These are phyloP conservation scores for Aspergillus carbonarius DNA, from an alignment of 2,329 filamentous ascomycete genomes.

Conservation along the genomic window DNA sequence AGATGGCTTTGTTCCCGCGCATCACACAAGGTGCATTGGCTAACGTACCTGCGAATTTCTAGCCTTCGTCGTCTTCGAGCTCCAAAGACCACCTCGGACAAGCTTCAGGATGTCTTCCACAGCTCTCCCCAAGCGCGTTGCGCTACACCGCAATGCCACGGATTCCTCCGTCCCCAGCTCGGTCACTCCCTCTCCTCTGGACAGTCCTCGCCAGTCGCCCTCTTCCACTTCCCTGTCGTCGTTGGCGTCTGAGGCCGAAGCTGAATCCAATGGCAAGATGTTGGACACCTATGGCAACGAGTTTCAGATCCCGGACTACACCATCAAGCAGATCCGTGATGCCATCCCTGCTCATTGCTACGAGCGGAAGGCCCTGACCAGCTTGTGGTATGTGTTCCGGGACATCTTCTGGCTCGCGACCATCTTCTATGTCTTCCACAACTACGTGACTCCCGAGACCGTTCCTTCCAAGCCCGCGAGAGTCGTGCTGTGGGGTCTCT, in stretches of 20 bases:
- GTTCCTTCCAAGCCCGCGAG: constrained; percentile 70
- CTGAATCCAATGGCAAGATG: constrained; percentile 60
- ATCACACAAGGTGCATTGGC: not conserved
- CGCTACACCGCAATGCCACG: constrained; percentile 55
- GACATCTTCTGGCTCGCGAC: constrained; percentile 70
- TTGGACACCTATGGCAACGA: constrained; percentile 92
- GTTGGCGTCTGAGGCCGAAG: constrained; percentile 67
- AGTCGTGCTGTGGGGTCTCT: constrained; percentile 63
- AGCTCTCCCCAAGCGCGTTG: constrained; percentile 45
- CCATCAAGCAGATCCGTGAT: constrained; percentile 95
- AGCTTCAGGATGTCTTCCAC: constrained; percentile 51
- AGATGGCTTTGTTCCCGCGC: not conserved
- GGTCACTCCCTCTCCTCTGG: constrained; percentile 54
- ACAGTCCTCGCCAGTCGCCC: constrained; percentile 62
- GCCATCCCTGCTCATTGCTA: constrained; percentile 98
- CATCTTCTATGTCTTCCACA: constrained; percentile 87
- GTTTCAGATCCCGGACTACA: constrained; percentile 91
- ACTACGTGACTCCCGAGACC: constrained; percentile 80
- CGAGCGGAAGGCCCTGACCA: constrained; percentile 73
- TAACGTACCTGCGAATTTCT: not conserved
- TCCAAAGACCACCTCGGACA: not conserved
- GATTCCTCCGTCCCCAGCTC: constrained; percentile 59
- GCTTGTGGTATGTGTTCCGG: constrained; percentile 79
- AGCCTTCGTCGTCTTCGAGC: constrained; percentile 1
- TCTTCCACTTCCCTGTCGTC: constrained; percentile 94